Conservation (phyloP, 1,284 basidiomycete species). For the Moesziomyces sp. region DNA sequence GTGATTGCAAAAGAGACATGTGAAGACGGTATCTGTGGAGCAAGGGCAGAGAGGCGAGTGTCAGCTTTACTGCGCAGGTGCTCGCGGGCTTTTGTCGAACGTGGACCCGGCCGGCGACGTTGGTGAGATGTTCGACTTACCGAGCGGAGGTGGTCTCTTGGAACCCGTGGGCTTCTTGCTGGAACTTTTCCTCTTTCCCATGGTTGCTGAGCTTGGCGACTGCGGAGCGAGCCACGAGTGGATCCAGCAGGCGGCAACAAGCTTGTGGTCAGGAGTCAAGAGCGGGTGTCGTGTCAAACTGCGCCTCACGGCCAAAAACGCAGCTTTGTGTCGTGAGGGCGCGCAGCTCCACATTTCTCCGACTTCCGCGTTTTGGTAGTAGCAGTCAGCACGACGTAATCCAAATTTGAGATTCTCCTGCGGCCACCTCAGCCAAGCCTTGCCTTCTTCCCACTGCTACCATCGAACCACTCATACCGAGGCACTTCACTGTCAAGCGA, state of each 20-base stretch:
- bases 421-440: slow-evolving; percentile 8
- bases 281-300: background rate
- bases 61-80: background rate
- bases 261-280: slow-evolving; percentile 3
- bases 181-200: slow-evolving; percentile 62
- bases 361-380: background rate
- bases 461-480: background rate
- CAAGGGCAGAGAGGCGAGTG: slow-evolving; percentile 1
- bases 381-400: slow-evolving; percentile 18
- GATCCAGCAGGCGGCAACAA: background rate
- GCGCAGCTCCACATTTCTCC: slow-evolving; percentile 13
- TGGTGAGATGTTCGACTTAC: slow-evolving; percentile 22
- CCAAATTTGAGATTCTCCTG: slow-evolving; percentile 15
- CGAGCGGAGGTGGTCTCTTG: slow-evolving; percentile 56
- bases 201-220: slow-evolving; percentile 9
- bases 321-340: slow-evolving; percentile 10
- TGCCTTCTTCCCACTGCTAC: slow-evolving; percentile 1
- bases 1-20: slow-evolving; percentile 85
- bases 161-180: slow-evolving; percentile 55
- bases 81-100: no score
- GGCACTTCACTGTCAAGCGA: background rate
- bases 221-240: background rate
- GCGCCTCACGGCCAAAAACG: background rate
- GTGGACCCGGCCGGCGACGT: no score
- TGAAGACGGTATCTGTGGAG: slow-evolving; percentile 67